Evolutionary conservation across 2,329 filamentous ascomycete species (phyloP).

Genomic region (Venturia effusa): DNA sequence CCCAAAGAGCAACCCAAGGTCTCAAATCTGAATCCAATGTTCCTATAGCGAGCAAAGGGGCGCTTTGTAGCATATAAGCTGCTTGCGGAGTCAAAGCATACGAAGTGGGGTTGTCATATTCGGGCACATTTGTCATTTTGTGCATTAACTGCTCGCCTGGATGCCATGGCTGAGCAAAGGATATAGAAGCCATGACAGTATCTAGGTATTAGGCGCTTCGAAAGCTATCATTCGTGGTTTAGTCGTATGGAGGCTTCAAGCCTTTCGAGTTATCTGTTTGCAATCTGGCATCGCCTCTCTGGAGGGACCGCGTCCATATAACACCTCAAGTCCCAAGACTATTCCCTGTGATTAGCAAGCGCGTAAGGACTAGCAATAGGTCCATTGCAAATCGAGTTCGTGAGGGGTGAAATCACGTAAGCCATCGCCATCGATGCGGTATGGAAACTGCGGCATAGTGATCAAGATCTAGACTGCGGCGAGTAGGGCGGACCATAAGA

Average conservation of each 20-base stretch:
- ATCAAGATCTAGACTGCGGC: not conserved
- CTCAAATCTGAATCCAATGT: slow-evolving; percentile 53
- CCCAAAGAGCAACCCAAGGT: slow-evolving; percentile 71
- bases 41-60: slow-evolving; percentile 62
- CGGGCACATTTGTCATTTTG: slow-evolving; percentile 46
- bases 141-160: slow-evolving; percentile 58
- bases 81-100: slow-evolving; percentile 52
- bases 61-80: slow-evolving; percentile 47
- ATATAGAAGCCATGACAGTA: slow-evolving; percentile 29
- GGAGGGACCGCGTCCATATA: not conserved
- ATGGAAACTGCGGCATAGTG: not conserved
- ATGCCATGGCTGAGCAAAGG: slow-evolving; percentile 44
- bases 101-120: slow-evolving; percentile 54
- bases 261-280: not conserved
- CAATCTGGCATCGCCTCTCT: not conserved
- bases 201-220: not conserved
- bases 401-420: slow-evolving; percentile 2
- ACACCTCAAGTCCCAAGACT: not conserved
- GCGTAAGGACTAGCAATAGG: not conserved
- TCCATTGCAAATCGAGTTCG: not conserved
- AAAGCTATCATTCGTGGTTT: not conserved
- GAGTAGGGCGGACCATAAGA: too few relatives aligned
- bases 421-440: not conserved
- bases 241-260: not conserved
- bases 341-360: not conserved